phyloP scores from a whole-genome alignment of 2,329 filamentous ascomycete species.

The Mycosphaerella sp. region DNA sequence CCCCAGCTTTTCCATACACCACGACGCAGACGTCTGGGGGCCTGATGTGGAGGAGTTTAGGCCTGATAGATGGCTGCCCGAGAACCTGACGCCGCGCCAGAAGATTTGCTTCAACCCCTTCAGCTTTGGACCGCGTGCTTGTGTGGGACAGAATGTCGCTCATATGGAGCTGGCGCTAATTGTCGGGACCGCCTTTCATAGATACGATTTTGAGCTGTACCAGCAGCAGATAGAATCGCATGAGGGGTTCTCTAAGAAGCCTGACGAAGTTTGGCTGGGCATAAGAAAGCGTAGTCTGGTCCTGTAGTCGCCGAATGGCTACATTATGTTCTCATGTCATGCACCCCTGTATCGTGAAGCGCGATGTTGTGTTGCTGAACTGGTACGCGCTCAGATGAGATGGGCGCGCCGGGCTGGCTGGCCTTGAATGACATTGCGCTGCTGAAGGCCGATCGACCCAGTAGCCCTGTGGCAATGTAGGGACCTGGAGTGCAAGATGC shows the following conservation, averaged over 20 bases:
- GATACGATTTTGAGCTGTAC: conserved; percentile 26
- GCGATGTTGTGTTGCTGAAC: too few species aligned
- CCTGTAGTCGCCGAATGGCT: neutral
- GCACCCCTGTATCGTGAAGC: too few species aligned
- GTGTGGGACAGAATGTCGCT: conserved; percentile 36
- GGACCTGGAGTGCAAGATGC: too few species aligned
- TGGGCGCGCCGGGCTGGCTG: too few species aligned
- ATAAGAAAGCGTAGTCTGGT: conserved; percentile 12
- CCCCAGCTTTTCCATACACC: conserved; percentile 35
- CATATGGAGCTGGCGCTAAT: conserved; percentile 35
- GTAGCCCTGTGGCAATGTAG: too few species aligned
- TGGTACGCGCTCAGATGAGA: too few species aligned
- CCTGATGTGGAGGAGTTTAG: conserved; percentile 32
- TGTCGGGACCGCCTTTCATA: conserved; percentile 28
- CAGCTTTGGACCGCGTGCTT: conserved; percentile 35
- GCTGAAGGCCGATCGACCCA: too few species aligned
- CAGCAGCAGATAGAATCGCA: conserved; percentile 23
- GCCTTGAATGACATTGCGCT: too few species aligned
- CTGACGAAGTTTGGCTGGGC: conserved; percentile 22
- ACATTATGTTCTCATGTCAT: too few species aligned
- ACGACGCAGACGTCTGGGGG: conserved; percentile 33
- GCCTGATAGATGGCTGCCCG: conserved; percentile 34
- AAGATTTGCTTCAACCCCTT: conserved; percentile 36
- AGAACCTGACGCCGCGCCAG: conserved; percentile 30
- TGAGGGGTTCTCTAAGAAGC: conserved; percentile 29